phyloP scores from a whole-genome alignment of 1,284 basidiomycete species.

The Malassezia sp. region DNA sequence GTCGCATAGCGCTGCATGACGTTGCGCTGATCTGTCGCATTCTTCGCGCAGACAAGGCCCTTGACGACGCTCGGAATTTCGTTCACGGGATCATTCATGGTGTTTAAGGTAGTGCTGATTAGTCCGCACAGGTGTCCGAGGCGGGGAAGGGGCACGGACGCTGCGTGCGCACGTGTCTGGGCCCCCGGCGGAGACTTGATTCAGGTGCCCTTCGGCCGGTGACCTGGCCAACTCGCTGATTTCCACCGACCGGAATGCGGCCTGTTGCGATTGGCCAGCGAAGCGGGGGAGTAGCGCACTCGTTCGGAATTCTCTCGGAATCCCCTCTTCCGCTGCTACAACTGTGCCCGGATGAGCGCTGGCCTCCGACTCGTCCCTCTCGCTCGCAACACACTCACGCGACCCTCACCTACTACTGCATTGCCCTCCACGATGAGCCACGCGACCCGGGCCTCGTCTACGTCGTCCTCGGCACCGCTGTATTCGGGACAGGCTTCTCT shows the following conservation, averaged over 20 bases:
- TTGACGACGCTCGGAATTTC: constrained; percentile 37
- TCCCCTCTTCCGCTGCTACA: background rate
- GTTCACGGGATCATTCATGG: constrained; percentile 36
- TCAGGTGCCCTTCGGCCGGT: too few relatives aligned
- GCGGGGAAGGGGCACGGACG: too few relatives aligned
- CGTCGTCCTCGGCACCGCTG: constrained; percentile 18
- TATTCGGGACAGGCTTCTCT: constrained; percentile 36
- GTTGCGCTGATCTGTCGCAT: constrained; percentile 34
- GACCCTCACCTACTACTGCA: background rate
- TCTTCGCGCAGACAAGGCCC: constrained; percentile 34
- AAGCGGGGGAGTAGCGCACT: too few relatives aligned
- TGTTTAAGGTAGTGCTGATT: too few relatives aligned
- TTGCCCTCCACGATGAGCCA: background rate
- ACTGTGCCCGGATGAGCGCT: background rate
- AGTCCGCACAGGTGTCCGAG: too few relatives aligned
- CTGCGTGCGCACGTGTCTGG: background rate
- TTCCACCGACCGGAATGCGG: too few relatives aligned
- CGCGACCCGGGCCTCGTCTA: constrained; percentile 9
- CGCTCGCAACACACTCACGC: background rate
- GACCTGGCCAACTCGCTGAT: too few relatives aligned
- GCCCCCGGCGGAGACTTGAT: background rate
- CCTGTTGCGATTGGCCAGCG: too few relatives aligned
- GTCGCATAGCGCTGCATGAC: constrained; percentile 32
- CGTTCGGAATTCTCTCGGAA: too few relatives aligned
- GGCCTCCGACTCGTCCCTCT: background rate